Evolutionary conservation across 169 alveolate species (phyloP).

Genomic region (Amoebophrya sp.): DNA sequence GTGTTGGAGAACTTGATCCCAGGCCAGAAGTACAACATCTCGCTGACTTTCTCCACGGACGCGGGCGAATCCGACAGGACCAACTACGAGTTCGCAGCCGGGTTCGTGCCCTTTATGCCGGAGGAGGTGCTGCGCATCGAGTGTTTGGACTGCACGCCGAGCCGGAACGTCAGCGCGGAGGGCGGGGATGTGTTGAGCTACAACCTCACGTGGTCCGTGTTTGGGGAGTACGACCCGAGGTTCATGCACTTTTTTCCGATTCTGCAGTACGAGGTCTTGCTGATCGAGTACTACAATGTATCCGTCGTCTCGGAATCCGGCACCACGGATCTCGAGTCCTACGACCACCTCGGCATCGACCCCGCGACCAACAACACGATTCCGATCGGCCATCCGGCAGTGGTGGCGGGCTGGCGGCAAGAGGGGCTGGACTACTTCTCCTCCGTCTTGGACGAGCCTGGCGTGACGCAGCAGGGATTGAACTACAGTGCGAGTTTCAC

Average conservation of each 20-base stretch:
- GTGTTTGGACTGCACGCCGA: background rate
- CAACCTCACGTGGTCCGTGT: background rate
- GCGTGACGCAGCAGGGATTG: background rate
- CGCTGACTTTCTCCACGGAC: background rate
- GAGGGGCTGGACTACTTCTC: background rate
- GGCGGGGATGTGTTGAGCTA: background rate
- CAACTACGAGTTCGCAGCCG: background rate
- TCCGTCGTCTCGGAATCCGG: background rate
- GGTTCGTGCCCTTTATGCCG: background rate
- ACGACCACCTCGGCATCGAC: background rate
- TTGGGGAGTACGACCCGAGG: background rate
- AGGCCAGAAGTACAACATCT: background rate
- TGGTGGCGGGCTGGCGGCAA: background rate
- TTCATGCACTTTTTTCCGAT: background rate
- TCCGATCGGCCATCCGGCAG: background rate
- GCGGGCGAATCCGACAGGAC: background rate
- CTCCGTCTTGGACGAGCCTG: background rate
- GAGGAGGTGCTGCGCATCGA: background rate
- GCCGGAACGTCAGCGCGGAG: background rate
- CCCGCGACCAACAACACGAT: background rate
- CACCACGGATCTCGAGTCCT: background rate
- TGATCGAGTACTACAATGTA: background rate
- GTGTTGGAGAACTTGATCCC: background rate
- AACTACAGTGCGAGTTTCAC: background rate
- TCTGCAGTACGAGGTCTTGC: background rate